Evolutionary conservation across 169 alveolate genomes (phyloP), one percentile per base, ranked within the genome.

Genomic region (Miamiensis avidus): DNA sequence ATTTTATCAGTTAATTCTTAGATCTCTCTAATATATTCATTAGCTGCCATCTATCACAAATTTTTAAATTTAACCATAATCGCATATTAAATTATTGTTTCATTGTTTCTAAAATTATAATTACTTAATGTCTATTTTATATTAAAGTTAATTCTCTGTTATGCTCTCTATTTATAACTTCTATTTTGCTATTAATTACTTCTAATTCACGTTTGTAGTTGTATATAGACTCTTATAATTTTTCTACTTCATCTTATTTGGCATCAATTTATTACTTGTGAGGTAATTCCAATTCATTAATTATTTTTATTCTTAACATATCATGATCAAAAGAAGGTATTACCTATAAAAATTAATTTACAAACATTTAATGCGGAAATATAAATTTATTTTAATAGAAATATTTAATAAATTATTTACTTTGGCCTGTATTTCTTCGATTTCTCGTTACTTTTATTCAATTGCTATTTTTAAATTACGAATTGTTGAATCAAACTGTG

Each of bases 241-340:
- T 76, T 65, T 86, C 90, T 72, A 85, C 31, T 64, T 85, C 89
- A 34, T 65, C 77, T 27, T 86, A 65, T 65, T 86, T 86, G 11
- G 81, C 74, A 29, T 86, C 90, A 15, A 86, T 30, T 69, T 86
- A 65, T 33, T 72, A 65, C 74, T 86, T 73, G 75, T 86, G 90
- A 30, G 90, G 90, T 74, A 86, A 34, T 74, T 86, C 90, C 64
- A 86, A 75, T 86, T 86, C 90, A 75, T 86, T 86, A 15, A 86
- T 74, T 20, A 86, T 75, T 74, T 81, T 86, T 27, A 86, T 86
- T 81, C 90, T 86, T 75, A 86, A 31, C 90, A 86, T 86, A 75
- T 86, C 90, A 81, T 86, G 75, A 81, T 86, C 90, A 81, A 86
- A 86, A 0, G 87, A 75, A 30, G 90, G 90, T 31, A 76, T 81